Base-by-base conservation (phyloP, 345 rosid genomes). In the Kernera saxatilis region DNA sequence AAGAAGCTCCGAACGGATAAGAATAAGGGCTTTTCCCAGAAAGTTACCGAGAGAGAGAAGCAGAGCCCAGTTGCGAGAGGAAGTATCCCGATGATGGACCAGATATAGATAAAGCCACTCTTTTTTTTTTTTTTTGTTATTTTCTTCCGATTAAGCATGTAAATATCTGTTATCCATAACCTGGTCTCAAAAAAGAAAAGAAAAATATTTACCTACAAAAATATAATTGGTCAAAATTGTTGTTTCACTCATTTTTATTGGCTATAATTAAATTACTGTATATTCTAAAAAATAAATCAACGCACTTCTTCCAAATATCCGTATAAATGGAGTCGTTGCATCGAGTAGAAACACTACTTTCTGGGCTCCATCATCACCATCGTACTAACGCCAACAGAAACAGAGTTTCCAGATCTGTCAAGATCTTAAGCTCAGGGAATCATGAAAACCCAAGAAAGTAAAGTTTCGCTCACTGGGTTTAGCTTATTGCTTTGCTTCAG, bases 11-110 rank as follows among this genome's bases (percentile, higher is more conserved):
- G 35, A 75, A 5, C 3, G 19, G 75, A 76, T 37, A 64, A 76
- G 71, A 1, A 55, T 22, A 39, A 64, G 62, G 66, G 60, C 43
- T 70, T 12, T 39, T 9, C 70, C 8, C 33, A 27, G 55, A 39
- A 15, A 48, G 45, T 48, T 54, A 75, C 70, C 59, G 37, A 62
- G 49, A 74, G 55, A 44, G 74, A 69, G 69, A 68, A 75, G 41
- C 57, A 58, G 33, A 74, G 62, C 68, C 60, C 67, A 36, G 3
- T 37, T 32, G 62, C 30, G 15, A 68, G 62, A 49, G 36, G 46
- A 51, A 19, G 10, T 22, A 18, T 35, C n/a, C n/a, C n/a, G 67
- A 73, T 26, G 72, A 35, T 23, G 71, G 62, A 67, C 78, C 56
- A 75, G 5, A 61, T 48, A 23, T 61, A 27, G 53, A 57, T 65